phyloP scores from a whole-genome alignment of 768 basidiomycete species.

The Zangia roseola region DNA sequence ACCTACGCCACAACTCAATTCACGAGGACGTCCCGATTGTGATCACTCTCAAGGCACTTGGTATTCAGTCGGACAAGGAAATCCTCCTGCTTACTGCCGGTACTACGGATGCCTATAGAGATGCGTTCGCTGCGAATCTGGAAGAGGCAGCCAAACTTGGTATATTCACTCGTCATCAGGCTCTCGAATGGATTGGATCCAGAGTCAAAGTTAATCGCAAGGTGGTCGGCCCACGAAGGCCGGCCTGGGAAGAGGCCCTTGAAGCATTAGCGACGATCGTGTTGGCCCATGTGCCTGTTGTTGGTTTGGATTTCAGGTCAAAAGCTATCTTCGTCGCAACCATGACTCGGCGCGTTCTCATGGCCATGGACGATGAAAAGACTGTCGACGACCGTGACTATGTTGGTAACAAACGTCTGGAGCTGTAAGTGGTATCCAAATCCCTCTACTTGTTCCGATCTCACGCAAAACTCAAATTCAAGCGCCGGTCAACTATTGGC shows the following conservation, averaged over 20 bases:
- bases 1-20: slow-evolving; percentile 95
- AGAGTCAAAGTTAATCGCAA: slow-evolving; percentile 86
- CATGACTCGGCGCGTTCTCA: slow-evolving; percentile 93
- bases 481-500: slow-evolving; percentile 96
- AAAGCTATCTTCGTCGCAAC: slow-evolving; percentile 98
- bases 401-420: slow-evolving; percentile 97
- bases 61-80: slow-evolving; percentile 96
- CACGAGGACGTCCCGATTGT: slow-evolving; percentile 97
- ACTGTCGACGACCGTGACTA: slow-evolving; percentile 99
- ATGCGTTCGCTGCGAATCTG: slow-evolving; percentile 83
- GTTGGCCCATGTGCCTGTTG: slow-evolving; percentile 92
- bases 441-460: slow-evolving; percentile 3
- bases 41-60: slow-evolving; percentile 94
- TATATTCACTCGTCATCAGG: slow-evolving; percentile 90
- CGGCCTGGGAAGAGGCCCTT: slow-evolving; percentile 91
- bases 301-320: slow-evolving; percentile 82
- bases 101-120: slow-evolving; percentile 83
- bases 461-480: slow-evolving; percentile 30
- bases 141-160: slow-evolving; percentile 94
- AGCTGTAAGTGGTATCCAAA: slow-evolving; percentile 65
- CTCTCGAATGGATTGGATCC: slow-evolving; percentile 92
- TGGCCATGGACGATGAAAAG: slow-evolving; percentile 95
- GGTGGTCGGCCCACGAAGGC: slow-evolving; percentile 77
- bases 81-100: slow-evolving; percentile 94
- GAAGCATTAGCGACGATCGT: slow-evolving; percentile 98